A percentile compares a stretch with the other conserved stretches of the same genome.
phyloP scores from a whole-genome alignment of 139 green algal genomes.

The Picochlorum sp. region DNA sequence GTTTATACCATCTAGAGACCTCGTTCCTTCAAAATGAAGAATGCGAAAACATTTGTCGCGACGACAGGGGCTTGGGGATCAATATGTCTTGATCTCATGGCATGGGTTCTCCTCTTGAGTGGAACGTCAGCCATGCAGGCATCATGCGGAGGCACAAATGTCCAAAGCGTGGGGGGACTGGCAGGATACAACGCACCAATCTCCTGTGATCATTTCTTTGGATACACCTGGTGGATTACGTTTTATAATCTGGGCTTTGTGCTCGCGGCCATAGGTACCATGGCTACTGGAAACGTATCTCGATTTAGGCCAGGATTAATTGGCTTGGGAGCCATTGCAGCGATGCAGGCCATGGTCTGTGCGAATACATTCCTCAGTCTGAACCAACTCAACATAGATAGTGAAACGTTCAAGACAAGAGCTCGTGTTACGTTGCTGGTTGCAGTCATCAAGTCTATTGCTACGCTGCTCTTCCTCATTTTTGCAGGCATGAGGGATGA shows the following conservation, averaged over 20 bases:
- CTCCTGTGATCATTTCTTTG: slow-evolving; percentile 6
- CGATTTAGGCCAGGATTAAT: slow-evolving; percentile 5
- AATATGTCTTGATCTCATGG: slow-evolving; percentile 6
- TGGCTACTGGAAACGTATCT: not conserved
- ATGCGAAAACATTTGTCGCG: not conserved
- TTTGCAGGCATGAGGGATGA: slow-evolving; percentile 4
- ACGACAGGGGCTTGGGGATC: not conserved
- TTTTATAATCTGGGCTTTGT: slow-evolving; percentile 12
- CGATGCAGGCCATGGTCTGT: slow-evolving; percentile 3
- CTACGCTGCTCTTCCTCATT: not conserved
- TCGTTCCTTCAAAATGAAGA: slow-evolving; percentile 5
- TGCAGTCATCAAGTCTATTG: slow-evolving; percentile 15
- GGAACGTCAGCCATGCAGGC: slow-evolving; percentile 19
- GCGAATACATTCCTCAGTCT: slow-evolving; percentile 11
- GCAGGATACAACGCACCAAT: slow-evolving; percentile 5
- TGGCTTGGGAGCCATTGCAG: not conserved
- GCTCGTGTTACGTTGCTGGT: not conserved
- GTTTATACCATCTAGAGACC: not conserved
- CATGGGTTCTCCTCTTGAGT: slow-evolving; percentile 15
- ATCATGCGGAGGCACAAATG: slow-evolving; percentile 3
- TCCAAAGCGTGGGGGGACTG: not conserved
- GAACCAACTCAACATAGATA: not conserved
- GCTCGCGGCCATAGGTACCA: not conserved
- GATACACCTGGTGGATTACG: slow-evolving; percentile 7
- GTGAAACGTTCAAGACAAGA: not conserved